Conservation (phyloP, 108 stramenopile genomes). For the Nitzschia palea region DNA sequence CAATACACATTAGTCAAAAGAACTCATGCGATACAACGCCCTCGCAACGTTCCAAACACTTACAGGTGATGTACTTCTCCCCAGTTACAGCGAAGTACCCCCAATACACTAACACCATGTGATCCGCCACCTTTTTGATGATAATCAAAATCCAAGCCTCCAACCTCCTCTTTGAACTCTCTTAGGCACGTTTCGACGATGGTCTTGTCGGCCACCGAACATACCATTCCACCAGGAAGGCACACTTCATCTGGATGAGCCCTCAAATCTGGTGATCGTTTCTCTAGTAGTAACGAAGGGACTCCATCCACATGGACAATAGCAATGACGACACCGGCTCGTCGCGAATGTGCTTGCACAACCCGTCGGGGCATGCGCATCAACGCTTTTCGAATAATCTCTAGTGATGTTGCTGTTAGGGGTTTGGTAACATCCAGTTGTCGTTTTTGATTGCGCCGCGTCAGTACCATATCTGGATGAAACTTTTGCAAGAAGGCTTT, state of each 20-base stretch:
- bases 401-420: slow-evolving; percentile 62
- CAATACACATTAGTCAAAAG: neutral
- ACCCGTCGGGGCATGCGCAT: slow-evolving; percentile 92
- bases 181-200: slow-evolving; percentile 90
- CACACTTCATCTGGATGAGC: slow-evolving; percentile 87
- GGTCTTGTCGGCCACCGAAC: slow-evolving; percentile 72
- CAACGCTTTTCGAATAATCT: slow-evolving; percentile 84
- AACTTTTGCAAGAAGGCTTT: slow-evolving; percentile 70
- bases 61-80: slow-evolving; percentile 46
- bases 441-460: slow-evolving; percentile 47
- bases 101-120: slow-evolving; percentile 65
- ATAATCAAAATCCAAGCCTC: slow-evolving; percentile 48
- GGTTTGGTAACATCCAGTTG: slow-evolving; percentile 62
- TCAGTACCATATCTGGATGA: slow-evolving; percentile 62
- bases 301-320: slow-evolving; percentile 92
- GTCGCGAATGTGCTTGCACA: slow-evolving; percentile 69
- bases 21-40: neutral
- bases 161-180: slow-evolving; percentile 97
- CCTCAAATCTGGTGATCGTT: slow-evolving; percentile 64
- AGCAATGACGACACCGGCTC: slow-evolving; percentile 89
- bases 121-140: slow-evolving; percentile 27
- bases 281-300: slow-evolving; percentile 90
- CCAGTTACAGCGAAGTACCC: slow-evolving; percentile 92
- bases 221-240: slow-evolving; percentile 93
- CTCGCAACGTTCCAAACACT: neutral